Conservation (phyloP, 176 grass and related monocot genomes). For the Echinochloa phyllopogon region DNA sequence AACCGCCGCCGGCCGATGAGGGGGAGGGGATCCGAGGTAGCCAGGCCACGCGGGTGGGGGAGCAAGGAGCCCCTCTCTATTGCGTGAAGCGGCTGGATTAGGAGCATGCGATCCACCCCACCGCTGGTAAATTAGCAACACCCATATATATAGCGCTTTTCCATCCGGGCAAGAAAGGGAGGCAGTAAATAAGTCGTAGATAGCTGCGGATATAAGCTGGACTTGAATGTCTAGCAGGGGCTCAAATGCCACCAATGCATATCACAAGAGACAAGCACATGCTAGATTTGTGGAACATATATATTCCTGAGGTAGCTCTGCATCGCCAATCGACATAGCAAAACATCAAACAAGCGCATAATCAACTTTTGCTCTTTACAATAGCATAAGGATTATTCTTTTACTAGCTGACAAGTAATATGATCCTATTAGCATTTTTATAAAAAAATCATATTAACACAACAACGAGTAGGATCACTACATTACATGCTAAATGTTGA, state of each 20-base stretch:
- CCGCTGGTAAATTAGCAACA: slow-evolving; percentile 45
- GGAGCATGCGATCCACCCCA: background rate
- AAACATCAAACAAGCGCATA: background rate
- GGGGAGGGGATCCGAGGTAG: background rate
- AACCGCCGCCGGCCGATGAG: slow-evolving; percentile 35
- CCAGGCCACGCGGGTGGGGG: background rate
- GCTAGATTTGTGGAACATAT: background rate
- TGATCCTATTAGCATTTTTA: too few species aligned
- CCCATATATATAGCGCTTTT: slow-evolving; percentile 46
- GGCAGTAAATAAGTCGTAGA: too few species aligned
- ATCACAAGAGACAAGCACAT: slow-evolving; percentile 6
- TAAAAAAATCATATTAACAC: background rate
- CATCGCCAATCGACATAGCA: background rate
- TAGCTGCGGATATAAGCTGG: too few species aligned
- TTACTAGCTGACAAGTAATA: background rate
- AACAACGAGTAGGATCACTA: background rate
- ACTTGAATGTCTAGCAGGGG: background rate
- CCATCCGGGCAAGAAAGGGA: too few species aligned
- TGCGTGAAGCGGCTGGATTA: background rate
- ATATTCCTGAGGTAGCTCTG: background rate
- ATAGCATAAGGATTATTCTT: slow-evolving; percentile 12
- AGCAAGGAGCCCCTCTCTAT: background rate
- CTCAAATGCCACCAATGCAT: background rate
- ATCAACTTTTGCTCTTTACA: background rate
- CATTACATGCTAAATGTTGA: slow-evolving; percentile 33